These are phyloP conservation scores for Candida peoriensis DNA, from an alignment of 805 yeast species.

Conservation along the genomic window DNA sequence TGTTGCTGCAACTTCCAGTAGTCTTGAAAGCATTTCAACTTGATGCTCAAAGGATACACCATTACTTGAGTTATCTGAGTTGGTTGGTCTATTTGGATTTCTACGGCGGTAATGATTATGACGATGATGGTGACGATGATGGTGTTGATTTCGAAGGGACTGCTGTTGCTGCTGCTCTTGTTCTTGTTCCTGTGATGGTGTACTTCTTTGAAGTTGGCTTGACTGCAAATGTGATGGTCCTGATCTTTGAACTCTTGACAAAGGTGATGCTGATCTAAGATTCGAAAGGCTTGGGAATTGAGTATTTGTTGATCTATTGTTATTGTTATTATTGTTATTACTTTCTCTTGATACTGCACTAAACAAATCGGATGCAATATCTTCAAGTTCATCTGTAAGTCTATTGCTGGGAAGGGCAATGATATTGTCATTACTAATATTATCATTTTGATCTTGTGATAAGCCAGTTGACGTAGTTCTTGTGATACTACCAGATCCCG, in stretches of 20 bases:
- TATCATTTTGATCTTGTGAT: no score
- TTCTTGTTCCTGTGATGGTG: no score
- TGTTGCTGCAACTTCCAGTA: constrained; percentile 40
- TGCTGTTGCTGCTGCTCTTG: background rate
- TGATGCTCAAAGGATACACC: constrained; percentile 25
- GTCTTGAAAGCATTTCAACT: constrained; percentile 36
- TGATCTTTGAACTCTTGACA: no score
- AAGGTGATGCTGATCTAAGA: no score
- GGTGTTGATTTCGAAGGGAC: background rate
- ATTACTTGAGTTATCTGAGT: background rate
- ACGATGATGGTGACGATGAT: background rate
- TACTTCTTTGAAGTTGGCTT: no score
- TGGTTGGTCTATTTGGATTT: background rate
- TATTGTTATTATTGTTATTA: no score
- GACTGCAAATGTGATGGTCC: no score
- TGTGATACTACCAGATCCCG: constrained; percentile 5
- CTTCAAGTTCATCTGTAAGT: constrained; percentile 20
- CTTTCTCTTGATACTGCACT: constrained; percentile 8
- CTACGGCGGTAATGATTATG: background rate
- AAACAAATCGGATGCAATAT: constrained; percentile 17
- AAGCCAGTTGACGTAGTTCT: constrained; percentile 1
- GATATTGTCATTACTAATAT: no score
- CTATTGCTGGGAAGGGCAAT: no score
- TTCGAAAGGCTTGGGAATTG: background rate
- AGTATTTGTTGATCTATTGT: no score